These are phyloP conservation scores for Mimosa bimucronata DNA, from an alignment of 306 rosid species.

Conservation along the genomic window DNA sequence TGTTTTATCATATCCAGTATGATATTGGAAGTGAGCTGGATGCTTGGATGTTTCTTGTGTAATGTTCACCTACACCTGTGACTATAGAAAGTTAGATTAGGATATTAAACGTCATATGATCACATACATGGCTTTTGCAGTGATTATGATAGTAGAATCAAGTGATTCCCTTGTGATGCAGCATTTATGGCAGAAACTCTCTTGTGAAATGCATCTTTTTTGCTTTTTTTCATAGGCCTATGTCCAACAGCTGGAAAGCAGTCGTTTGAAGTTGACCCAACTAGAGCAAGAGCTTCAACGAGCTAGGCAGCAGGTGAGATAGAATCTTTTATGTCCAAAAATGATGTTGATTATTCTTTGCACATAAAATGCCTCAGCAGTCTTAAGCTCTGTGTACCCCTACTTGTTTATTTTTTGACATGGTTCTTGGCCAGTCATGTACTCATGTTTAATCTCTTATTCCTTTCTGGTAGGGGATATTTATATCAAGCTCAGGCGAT, in stretches of 20 bases:
- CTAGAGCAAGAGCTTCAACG: conserved; percentile 99
- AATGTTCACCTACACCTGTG: background rate
- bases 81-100: background rate
- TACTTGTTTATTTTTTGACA: conserved; percentile 16
- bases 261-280: conserved; percentile 94
- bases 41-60: background rate
- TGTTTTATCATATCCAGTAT: conserved; percentile 3
- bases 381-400: conserved; percentile 9
- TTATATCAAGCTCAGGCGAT: conserved; percentile 91
- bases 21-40: background rate
- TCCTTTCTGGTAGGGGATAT: conserved; percentile 67
- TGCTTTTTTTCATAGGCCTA: conserved; percentile 63
- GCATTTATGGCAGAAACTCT: conserved; percentile 19
- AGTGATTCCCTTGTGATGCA: conserved; percentile 21
- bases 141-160: conserved; percentile 10
- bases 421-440: background rate
- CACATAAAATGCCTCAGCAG: conserved; percentile 1
- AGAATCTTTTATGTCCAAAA: conserved; percentile 1
- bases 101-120: background rate
- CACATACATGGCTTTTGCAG: background rate
- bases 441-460: conserved; percentile 24
- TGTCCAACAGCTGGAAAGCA: conserved; percentile 95
- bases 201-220: conserved; percentile 22
- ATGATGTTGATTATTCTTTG: background rate
- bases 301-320: conserved; percentile 90